Evolutionary conservation across 192 early-diverging fungal species (phyloP).

Genomic region (Entophlyctis helioformis): DNA sequence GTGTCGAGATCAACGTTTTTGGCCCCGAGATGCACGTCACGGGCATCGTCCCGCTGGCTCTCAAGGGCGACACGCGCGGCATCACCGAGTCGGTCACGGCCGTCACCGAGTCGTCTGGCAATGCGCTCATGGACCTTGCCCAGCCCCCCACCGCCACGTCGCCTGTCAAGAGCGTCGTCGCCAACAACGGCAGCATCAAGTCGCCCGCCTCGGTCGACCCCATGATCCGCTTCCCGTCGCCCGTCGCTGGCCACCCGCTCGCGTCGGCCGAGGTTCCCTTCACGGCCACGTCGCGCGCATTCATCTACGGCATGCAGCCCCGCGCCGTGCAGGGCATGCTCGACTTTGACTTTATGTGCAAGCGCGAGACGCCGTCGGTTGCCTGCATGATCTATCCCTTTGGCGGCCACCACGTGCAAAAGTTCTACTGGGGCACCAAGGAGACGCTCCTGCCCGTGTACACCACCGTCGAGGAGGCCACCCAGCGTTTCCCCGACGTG

Average conservation of each 20-base stretch:
- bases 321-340: slow-evolving; percentile 98
- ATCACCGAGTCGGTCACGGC: no score
- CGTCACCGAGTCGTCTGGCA: no score
- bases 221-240: no score
- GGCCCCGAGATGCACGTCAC: slow-evolving; percentile 98
- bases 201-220: slow-evolving; percentile 7
- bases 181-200: slow-evolving; percentile 21
- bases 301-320: slow-evolving; percentile 99
- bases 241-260: no score
- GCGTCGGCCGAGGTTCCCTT: slow-evolving; percentile 66
- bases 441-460: slow-evolving; percentile 93
- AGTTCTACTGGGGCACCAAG: slow-evolving; percentile 99
- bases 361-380: slow-evolving; percentile 80
- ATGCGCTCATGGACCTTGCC: no score
- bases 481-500: slow-evolving; percentile 76
- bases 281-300: slow-evolving; percentile 69
- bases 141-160: slow-evolving; percentile 39
- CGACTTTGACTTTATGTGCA: slow-evolving; percentile 99
- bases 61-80: slow-evolving; percentile 20
- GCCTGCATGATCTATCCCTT: slow-evolving; percentile 99
- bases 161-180: slow-evolving; percentile 2
- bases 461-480: slow-evolving; percentile 74
- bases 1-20: slow-evolving; percentile 88
- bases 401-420: slow-evolving; percentile 96
- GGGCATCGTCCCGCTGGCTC: slow-evolving; percentile 93